Evolutionary conservation across 805 yeast species (phyloP), one percentile per base, ranked within the genome.

Genomic region (Saccharomycopsis malanga): DNA sequence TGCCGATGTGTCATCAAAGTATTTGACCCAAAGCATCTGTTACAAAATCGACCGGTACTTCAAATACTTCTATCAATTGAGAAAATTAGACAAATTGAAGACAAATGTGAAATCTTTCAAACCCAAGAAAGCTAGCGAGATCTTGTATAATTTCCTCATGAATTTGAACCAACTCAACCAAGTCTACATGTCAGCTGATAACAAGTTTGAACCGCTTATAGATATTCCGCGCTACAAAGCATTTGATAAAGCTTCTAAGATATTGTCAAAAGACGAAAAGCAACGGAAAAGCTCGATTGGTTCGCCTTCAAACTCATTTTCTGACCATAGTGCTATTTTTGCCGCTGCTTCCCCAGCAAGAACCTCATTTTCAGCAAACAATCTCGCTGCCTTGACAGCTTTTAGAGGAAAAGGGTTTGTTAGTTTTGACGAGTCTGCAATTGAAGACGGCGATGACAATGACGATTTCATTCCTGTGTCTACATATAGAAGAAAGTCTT

Each of bases 161-260:
- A 67, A 71, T 41, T 44, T 61, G 4, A 57, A 61, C 2, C 56
- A 46, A 1, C 74, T 68, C 55, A 74, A 76, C 49, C 64, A 63
- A 17, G 57, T 59, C 4, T 74, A 72, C 48, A 61, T 75, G 49
- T 66, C 6, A 51, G 57, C 5, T 7, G 56, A 61, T 24, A 65
- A 63, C 14, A 38, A 51, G 5, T 69, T 68, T 47, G 59, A 57
- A n/a, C 71, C 73, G 2, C 43, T 63, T 12, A 58, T 68, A 48
- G 72, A 69, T 46, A 35, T 57, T 1, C 49, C 53, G 32, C 44
- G 48, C 9, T 53, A 54, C 22, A 24, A 44, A 2, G 55, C 49
- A 32, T 18, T 32, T 12, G 12, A 27, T 27, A 27, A 27, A 32
- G 12, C 15, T 6, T n/a, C 36, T 7, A n/a, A 32, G 12, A 38